A percentile compares a stretch with the other conserved stretches of the same genome.
phyloP scores from a whole-genome alignment of 345 rosid species.

The Nephelium lappaceum region DNA sequence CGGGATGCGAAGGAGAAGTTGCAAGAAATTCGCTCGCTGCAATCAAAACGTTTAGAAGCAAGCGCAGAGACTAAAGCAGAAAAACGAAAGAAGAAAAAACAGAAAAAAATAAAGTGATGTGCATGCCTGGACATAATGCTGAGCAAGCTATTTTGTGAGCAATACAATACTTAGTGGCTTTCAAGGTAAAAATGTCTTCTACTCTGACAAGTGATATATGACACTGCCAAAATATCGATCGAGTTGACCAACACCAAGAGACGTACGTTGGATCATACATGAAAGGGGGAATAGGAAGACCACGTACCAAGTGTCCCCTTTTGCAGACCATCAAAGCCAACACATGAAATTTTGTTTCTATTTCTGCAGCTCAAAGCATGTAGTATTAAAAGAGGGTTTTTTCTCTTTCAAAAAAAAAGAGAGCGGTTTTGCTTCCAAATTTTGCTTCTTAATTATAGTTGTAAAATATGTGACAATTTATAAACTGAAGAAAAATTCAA shows the following conservation, averaged over 20 bases:
- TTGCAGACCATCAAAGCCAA: background rate
- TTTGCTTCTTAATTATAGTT: background rate
- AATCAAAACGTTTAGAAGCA: conserved; percentile 54
- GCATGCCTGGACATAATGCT: conserved; percentile 37
- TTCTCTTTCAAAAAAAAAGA: too few species aligned
- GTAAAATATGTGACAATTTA: background rate
- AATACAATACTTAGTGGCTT: background rate
- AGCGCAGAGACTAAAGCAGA: conserved; percentile 55
- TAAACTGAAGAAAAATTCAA: background rate
- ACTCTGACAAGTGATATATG: too few species aligned
- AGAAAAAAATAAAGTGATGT: conserved; percentile 47
- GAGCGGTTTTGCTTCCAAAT: background rate
- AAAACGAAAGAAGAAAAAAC: conserved; percentile 63
- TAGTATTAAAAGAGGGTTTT: background rate
- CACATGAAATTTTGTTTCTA: background rate
- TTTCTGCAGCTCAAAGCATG: conserved; percentile 9
- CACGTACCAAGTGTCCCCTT: background rate
- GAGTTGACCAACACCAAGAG: background rate
- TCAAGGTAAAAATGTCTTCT: background rate
- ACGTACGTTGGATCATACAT: background rate
- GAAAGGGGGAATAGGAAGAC: background rate
- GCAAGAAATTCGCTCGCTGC: conserved; percentile 58
- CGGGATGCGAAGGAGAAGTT: conserved; percentile 75
- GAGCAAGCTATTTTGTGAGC: background rate
- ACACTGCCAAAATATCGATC: background rate